These are phyloP conservation scores for Aureobasidium sp. DNA, from an alignment of 2,329 filamentous ascomycete genomes.

Conservation along the genomic window DNA sequence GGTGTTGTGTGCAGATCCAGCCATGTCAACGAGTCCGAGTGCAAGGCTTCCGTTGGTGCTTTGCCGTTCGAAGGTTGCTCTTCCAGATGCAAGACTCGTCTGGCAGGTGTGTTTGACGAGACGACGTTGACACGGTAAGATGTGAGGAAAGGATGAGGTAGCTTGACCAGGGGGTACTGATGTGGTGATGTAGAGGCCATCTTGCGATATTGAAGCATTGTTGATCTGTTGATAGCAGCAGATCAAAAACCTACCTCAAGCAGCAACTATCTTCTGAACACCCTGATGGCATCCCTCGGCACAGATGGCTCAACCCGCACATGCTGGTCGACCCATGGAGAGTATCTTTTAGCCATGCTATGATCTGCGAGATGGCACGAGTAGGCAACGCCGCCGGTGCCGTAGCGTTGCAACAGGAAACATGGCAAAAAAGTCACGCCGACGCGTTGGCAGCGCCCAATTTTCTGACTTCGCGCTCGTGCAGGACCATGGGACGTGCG, in stretches of 20 bases:
- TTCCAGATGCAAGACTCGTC: conserved; percentile 31
- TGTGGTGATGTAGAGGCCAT: neutral
- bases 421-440: neutral
- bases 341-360: neutral
- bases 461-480: neutral
- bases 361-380: neutral
- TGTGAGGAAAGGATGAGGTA: conserved; percentile 43
- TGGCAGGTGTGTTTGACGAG: conserved; percentile 24
- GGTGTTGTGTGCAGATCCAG: conserved; percentile 28
- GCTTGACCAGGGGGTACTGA: conserved; percentile 31
- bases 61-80: conserved; percentile 29
- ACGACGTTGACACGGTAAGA: conserved; percentile 34
- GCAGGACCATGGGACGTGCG: neutral
- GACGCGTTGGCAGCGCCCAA: too few species aligned
- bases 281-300: conserved; percentile 9
- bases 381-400: neutral
- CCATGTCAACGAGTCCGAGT: conserved; percentile 34
- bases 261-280: neutral
- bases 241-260: neutral
- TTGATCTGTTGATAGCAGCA: neutral
- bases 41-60: conserved; percentile 32
- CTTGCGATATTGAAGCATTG: neutral
- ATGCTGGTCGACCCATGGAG: neutral
- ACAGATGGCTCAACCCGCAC: neutral
- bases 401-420: neutral